These are phyloP conservation scores for Phytophthora europaea DNA, from an alignment of 352 stramenopile genomes.

Conservation along the genomic window DNA sequence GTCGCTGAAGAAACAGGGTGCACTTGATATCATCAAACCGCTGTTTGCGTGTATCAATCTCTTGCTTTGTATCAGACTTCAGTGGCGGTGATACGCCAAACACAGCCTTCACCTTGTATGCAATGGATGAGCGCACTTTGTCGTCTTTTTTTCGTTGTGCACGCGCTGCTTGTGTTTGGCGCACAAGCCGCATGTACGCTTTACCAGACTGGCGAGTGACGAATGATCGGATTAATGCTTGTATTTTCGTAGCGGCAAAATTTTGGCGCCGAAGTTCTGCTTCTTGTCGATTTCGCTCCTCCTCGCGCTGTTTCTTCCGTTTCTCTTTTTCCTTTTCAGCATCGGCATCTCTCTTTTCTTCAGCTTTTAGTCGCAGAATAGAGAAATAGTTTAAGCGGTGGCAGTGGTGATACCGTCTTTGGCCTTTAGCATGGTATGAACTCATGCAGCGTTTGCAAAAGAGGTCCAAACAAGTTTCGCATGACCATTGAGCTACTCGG, in stretches of 20 bases:
- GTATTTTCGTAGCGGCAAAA: conserved; percentile 52
- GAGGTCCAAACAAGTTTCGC: conserved; percentile 65
- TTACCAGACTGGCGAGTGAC: conserved; percentile 44
- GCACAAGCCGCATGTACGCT: conserved; percentile 62
- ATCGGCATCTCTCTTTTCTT: conserved; percentile 46
- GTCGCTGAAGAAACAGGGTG: conserved; percentile 57
- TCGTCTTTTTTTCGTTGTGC: conserved; percentile 59
- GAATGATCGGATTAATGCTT: conserved; percentile 51
- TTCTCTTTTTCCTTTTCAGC: conserved; percentile 48
- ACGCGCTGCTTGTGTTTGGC: conserved; percentile 53
- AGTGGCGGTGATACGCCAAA: conserved; percentile 51
- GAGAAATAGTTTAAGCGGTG: conserved; percentile 78
- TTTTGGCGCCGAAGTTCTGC: conserved; percentile 26
- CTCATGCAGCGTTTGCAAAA: conserved; percentile 82
- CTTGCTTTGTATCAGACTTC: conserved; percentile 70
- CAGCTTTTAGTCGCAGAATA: conserved; percentile 58
- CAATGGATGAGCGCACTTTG: conserved; percentile 42
- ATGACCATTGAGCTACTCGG: conserved; percentile 74
- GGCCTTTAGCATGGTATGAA: conserved; percentile 60
- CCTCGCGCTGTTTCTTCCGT: conserved; percentile 32
- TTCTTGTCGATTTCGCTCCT: conserved; percentile 35
- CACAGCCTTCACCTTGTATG: conserved; percentile 50
- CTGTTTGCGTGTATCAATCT: conserved; percentile 43
- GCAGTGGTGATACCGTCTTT: conserved; percentile 65
- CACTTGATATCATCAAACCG: conserved; percentile 56